These are phyloP conservation scores for Colletotrichum chrysophilum DNA, from an alignment of 2,329 filamentous ascomycete genomes.

Conservation along the genomic window DNA sequence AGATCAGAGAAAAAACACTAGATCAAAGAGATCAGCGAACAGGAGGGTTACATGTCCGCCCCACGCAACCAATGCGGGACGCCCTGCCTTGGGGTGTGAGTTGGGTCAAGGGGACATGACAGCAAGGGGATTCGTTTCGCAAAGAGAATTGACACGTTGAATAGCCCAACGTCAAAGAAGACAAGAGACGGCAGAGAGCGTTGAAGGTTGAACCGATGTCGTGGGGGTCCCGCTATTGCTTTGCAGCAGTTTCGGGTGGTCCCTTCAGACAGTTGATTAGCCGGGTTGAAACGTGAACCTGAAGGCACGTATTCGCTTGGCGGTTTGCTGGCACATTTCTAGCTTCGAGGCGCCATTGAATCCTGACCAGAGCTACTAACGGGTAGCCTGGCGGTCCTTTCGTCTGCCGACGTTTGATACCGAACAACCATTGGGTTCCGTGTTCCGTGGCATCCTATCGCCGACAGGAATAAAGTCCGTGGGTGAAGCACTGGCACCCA, in stretches of 20 bases:
- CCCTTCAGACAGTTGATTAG: background rate
- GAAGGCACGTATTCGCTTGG: background rate
- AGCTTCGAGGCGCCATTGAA: background rate
- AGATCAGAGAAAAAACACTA: background rate
- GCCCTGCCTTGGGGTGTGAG: background rate
- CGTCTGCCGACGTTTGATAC: background rate
- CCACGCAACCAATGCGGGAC: background rate
- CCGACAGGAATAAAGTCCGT: background rate
- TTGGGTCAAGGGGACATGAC: background rate
- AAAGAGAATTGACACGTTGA: background rate
- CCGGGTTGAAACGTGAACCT: background rate
- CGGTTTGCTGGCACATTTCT: background rate
- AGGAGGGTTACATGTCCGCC: background rate
- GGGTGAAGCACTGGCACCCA: background rate
- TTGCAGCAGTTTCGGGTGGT: background rate
- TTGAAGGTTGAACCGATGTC: background rate
- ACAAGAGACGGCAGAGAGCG: background rate
- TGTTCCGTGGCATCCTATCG: background rate
- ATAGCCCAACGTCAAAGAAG: background rate
- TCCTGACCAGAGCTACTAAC: background rate
- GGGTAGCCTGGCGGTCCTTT: background rate
- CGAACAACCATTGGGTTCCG: background rate
- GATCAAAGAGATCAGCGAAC: background rate
- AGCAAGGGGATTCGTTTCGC: background rate
- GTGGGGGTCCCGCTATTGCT: background rate